Conservation (phyloP, 441 rosid genomes). For the Gossypium trilobum region DNA sequence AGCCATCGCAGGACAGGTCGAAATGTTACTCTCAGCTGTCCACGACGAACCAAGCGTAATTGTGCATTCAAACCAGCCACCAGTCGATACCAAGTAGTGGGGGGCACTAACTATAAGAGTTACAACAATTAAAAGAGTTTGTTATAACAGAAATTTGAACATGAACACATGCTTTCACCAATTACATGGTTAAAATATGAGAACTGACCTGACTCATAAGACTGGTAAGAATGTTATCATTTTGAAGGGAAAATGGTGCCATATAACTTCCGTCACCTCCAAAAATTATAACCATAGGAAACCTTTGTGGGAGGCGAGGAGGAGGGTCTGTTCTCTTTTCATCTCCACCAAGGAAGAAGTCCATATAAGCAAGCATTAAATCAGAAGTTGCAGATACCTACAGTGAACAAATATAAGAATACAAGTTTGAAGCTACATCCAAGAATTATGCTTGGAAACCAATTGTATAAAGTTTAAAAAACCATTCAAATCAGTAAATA, state of each 20-base stretch:
- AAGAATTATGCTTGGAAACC: not conserved
- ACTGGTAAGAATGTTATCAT: conserved; percentile 84
- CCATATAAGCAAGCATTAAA: conserved; percentile 95
- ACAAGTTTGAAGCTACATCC: not conserved
- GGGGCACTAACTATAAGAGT: conserved; percentile 59
- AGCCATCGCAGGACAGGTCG: conserved; percentile 71
- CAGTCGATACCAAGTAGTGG: conserved; percentile 91
- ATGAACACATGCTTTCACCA: conserved; percentile 6
- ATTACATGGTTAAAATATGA: conserved; percentile 1
- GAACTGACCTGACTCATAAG: conserved; percentile 85
- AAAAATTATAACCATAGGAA: conserved; percentile 75
- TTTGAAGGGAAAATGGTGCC: conserved; percentile 95
- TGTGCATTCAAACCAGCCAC: conserved; percentile 98
- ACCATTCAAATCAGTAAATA: not conserved
- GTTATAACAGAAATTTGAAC: conserved; percentile 15
- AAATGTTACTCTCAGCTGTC: conserved; percentile 65
- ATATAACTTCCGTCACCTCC: conserved; percentile 99
- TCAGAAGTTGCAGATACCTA: conserved; percentile 98
- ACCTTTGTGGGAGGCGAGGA: conserved; percentile 68
- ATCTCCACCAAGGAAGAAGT: conserved; percentile 99
- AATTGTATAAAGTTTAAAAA: not conserved
- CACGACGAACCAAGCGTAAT: conserved; percentile 79
- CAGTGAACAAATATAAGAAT: conserved; percentile 10
- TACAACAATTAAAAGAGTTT: conserved; percentile 14
- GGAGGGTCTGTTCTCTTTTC: conserved; percentile 96